These are phyloP conservation scores for Aplosporella prunicola DNA, from an alignment of 2,329 filamentous ascomycete species.

Conservation along the genomic window DNA sequence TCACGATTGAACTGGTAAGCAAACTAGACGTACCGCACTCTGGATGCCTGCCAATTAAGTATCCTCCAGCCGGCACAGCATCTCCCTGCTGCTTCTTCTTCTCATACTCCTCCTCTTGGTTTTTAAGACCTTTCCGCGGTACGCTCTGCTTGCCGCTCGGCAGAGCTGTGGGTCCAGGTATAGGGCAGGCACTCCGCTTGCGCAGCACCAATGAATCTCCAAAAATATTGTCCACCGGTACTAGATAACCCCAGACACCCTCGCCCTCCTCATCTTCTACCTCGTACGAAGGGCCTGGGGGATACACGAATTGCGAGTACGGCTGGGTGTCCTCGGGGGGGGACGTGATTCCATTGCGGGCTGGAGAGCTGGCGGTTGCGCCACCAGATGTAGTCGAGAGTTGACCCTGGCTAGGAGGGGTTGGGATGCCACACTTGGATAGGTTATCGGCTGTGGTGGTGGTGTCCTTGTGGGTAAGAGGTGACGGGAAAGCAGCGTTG, in stretches of 20 bases:
- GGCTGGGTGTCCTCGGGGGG: constrained; percentile 70
- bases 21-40: constrained; percentile 90
- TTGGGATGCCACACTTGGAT: constrained; percentile 61
- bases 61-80: constrained; percentile 63
- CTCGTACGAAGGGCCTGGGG: constrained; percentile 65
- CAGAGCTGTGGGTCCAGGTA: constrained; percentile 35
- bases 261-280: constrained; percentile 76
- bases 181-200: constrained; percentile 61
- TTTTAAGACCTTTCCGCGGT: constrained; percentile 44
- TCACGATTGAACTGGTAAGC: constrained; percentile 1
- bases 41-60: constrained; percentile 82
- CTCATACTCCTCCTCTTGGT: constrained; percentile 55
- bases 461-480: constrained; percentile 61
- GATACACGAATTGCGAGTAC: constrained; percentile 71
- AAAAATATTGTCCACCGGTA: constrained; percentile 65
- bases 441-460: constrained; percentile 47
- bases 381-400: constrained; percentile 6
- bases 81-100: constrained; percentile 38
- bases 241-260: constrained; percentile 91
- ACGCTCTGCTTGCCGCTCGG: constrained; percentile 37
- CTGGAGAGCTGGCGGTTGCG: constrained; percentile 15
- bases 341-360: constrained; percentile 40
- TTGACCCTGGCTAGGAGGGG: constrained; percentile 46
- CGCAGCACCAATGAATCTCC: constrained; percentile 64
- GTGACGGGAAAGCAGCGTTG: constrained; percentile 60